Evolutionary conservation across 441 rosid genomes (phyloP).

Genomic region (Breynia disticha): DNA sequence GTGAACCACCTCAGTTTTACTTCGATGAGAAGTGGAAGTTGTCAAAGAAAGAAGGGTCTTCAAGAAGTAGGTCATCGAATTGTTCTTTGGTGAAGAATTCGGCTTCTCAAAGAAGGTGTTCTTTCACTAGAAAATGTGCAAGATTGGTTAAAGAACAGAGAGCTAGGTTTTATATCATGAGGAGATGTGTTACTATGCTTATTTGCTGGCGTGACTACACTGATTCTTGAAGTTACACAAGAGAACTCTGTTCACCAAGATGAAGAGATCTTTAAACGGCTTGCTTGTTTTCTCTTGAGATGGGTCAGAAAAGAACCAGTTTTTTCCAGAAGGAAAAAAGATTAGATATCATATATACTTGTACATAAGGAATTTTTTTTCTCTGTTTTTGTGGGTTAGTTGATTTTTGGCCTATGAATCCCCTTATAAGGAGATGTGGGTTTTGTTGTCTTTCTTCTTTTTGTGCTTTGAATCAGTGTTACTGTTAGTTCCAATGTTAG

Average conservation of each 20-base stretch:
- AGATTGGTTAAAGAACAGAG: constrained; percentile 72
- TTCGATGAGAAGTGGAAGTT: constrained; percentile 72
- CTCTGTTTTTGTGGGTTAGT: constrained; percentile 6
- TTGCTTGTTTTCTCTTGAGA: constrained; percentile 18
- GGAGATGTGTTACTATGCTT: constrained; percentile 80
- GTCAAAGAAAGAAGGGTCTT: constrained; percentile 50
- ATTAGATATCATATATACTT: constrained; percentile 19
- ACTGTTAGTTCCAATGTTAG: constrained; percentile 13
- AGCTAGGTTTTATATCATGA: constrained; percentile 81
- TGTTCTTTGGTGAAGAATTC: constrained; percentile 33
- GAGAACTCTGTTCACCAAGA: neutral
- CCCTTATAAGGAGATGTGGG: constrained; percentile 16
- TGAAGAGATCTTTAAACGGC: neutral
- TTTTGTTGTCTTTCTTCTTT: constrained; percentile 2
- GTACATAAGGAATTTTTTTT: constrained; percentile 23
- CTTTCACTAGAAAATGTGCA: constrained; percentile 71
- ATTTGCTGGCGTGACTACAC: constrained; percentile 83
- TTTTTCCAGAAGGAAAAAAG: constrained; percentile 13
- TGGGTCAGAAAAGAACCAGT: constrained; percentile 9
- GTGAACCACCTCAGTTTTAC: constrained; percentile 40
- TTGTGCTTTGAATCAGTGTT: constrained; percentile 8
- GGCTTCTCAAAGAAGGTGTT: constrained; percentile 35
- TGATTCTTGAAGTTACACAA: constrained; percentile 34
- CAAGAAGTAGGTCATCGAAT: constrained; percentile 30
- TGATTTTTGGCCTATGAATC: constrained; percentile 16